Evolutionary conservation across 768 basidiomycete species (phyloP).

Genomic region (Phylloporus rhodoxanthus): DNA sequence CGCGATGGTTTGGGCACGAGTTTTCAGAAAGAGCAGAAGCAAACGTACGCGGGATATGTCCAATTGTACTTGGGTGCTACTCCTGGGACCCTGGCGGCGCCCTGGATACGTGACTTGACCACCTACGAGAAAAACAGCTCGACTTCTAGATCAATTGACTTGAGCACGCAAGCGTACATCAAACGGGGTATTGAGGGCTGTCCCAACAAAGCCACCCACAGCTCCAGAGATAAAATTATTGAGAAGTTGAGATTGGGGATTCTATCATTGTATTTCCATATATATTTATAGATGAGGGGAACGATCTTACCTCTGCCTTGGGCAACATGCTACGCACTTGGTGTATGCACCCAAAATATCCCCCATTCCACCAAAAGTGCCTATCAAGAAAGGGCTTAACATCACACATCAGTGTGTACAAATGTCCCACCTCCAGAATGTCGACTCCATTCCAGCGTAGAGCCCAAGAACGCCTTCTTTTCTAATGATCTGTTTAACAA

Average conservation of each 20-base stretch:
- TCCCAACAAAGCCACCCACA: conserved; percentile 87
- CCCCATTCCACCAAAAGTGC: conserved; percentile 90
- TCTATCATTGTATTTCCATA: conserved; percentile 34
- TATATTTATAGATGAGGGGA: background rate
- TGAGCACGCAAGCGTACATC: conserved; percentile 34
- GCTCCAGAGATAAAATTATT: conserved; percentile 93
- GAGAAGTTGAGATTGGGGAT: conserved; percentile 59
- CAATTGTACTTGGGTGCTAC: conserved; percentile 86
- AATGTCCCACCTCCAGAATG: conserved; percentile 79
- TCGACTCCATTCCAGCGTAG: conserved; percentile 94
- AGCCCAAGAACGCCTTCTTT: conserved; percentile 80
- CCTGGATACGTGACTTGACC: conserved; percentile 94
- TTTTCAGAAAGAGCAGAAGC: background rate
- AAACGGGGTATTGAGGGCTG: conserved; percentile 84
- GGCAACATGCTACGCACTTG: conserved; percentile 77
- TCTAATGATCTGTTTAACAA: conserved; percentile 70
- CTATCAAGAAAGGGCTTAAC: conserved; percentile 31
- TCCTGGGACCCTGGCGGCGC: conserved; percentile 56
- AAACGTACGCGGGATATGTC: conserved; percentile 76
- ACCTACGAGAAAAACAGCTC: conserved; percentile 46
- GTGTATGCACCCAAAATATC: conserved; percentile 92
- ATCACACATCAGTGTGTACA: background rate
- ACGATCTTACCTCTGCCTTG: conserved; percentile 66
- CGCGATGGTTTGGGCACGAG: background rate
- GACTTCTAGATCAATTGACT: background rate